A percentile compares a stretch with the other conserved stretches of the same genome.
These are phyloP conservation scores for Shiraia sp. DNA, from an alignment of 2,329 filamentous ascomycete species.

Conservation along the genomic window DNA sequence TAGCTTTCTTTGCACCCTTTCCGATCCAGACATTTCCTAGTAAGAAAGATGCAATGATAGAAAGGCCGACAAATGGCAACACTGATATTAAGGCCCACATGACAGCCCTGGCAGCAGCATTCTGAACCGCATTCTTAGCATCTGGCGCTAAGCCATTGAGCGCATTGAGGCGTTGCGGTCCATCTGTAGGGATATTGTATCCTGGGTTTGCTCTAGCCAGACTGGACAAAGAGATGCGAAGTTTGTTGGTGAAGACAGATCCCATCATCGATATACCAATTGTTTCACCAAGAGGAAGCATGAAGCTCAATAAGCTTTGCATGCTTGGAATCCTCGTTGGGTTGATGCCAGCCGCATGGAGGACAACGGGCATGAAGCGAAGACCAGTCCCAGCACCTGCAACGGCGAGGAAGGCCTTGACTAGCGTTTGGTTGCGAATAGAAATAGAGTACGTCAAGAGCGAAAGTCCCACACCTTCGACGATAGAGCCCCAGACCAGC, in stretches of 20 bases:
- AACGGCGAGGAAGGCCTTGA: slow-evolving; percentile 70
- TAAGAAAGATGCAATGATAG: slow-evolving; percentile 49
- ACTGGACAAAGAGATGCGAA: slow-evolving; percentile 27
- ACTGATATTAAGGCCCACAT: slow-evolving; percentile 68
- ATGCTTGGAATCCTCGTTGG: slow-evolving; percentile 61
- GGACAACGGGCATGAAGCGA: slow-evolving; percentile 65
- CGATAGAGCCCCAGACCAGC: slow-evolving; percentile 51
- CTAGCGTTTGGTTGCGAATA: slow-evolving; percentile 51
- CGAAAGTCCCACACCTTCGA: slow-evolving; percentile 63
- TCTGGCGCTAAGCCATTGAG: slow-evolving; percentile 44
- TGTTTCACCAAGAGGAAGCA: slow-evolving; percentile 66
- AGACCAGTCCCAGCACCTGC: slow-evolving; percentile 66
- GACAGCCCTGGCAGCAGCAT: slow-evolving; percentile 59
- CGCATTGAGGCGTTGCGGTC: slow-evolving; percentile 35
- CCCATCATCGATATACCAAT: slow-evolving; percentile 69
- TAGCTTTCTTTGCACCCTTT: slow-evolving; percentile 26
- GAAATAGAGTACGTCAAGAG: slow-evolving; percentile 63
- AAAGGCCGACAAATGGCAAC: slow-evolving; percentile 60
- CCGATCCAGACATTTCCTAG: slow-evolving; percentile 60
- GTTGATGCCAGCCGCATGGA: slow-evolving; percentile 68
- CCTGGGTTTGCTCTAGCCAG: slow-evolving; percentile 28
- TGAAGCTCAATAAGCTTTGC: slow-evolving; percentile 63
- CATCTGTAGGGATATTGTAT: slow-evolving; percentile 18
- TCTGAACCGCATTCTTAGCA: slow-evolving; percentile 45
- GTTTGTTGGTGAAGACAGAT: slow-evolving; percentile 68